Percentiles rank a stretch among this genome's conserved stretches.
These are phyloP conservation scores for Dactylis glomerata DNA, from an alignment of 176 grass and related monocot genomes.

Conservation along the genomic window DNA sequence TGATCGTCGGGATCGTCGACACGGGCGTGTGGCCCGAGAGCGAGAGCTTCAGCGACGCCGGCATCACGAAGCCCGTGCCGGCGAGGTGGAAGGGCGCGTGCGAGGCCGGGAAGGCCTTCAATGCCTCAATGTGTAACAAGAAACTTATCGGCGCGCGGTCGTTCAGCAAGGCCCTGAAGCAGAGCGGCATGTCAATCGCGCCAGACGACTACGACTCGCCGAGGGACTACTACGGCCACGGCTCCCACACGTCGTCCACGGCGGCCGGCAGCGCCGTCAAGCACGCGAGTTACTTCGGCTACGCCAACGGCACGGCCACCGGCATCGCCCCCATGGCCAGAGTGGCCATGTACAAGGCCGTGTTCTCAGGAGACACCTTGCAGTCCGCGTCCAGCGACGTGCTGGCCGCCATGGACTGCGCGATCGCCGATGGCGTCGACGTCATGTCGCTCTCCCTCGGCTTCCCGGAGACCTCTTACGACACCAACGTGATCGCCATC, in stretches of 20 bases:
- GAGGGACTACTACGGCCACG: conserved; percentile 56
- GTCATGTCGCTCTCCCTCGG: conserved; percentile 64
- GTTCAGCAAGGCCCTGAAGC: conserved; percentile 50
- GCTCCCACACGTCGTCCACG: conserved; percentile 69
- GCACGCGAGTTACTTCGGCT: conserved; percentile 34
- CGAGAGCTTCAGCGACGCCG: conserved; percentile 47
- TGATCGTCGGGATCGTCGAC: conserved; percentile 66
- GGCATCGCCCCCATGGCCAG: conserved; percentile 54
- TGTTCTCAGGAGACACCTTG: conserved; percentile 35
- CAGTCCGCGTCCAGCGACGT: conserved; percentile 58
- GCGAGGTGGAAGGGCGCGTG: conserved; percentile 53
- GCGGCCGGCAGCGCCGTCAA: conserved; percentile 45
- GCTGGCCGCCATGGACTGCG: conserved; percentile 54
- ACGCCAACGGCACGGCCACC: conserved; percentile 55
- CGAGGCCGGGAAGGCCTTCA: conserved; percentile 36
- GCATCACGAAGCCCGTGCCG: conserved; percentile 30
- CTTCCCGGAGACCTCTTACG: conserved; percentile 43
- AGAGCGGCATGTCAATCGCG: background rate
- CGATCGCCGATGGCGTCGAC: conserved; percentile 56
- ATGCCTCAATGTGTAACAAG: conserved; percentile 38
- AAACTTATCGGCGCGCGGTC: conserved; percentile 59
- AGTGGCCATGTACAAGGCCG: conserved; percentile 63
- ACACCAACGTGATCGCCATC: conserved; percentile 52
- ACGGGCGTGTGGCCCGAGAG: conserved; percentile 50
- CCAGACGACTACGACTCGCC: conserved; percentile 51